Conservation (phyloP, 2,329 filamentous ascomycete genomes). For the Berkeleyomyces rouxiae region DNA sequence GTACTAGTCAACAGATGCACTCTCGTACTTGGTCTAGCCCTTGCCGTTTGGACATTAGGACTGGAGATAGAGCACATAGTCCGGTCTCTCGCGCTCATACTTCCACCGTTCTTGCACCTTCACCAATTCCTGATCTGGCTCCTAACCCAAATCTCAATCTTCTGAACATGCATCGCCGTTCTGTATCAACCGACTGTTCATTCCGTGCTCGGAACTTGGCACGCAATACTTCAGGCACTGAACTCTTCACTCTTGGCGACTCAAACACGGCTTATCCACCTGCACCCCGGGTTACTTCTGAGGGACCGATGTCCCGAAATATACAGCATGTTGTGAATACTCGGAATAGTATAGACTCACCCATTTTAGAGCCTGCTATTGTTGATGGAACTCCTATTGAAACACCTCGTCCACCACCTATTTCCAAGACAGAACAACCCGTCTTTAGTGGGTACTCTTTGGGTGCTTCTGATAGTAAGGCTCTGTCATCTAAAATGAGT, state of each 20-base stretch:
- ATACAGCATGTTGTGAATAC: neutral
- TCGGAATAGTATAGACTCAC: neutral
- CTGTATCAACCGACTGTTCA: constrained; percentile 7
- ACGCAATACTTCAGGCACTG: constrained; percentile 5
- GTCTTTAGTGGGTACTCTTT: neutral
- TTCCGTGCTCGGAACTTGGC: constrained; percentile 2
- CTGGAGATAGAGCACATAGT: neutral
- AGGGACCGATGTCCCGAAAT: neutral
- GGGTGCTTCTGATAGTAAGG: neutral
- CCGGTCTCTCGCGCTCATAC: constrained; percentile 1
- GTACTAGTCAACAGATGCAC: neutral
- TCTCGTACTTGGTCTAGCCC: constrained; percentile 8
- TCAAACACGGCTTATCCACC: neutral
- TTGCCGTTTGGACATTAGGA: constrained; percentile 5
- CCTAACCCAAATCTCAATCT: constrained; percentile 3
- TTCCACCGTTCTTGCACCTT: constrained; percentile 8
- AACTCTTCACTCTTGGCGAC: neutral
- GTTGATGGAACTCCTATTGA: constrained; percentile 10
- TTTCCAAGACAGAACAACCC: constrained; percentile 3
- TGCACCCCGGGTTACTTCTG: neutral
- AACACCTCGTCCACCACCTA: constrained; percentile 7
- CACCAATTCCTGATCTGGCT: constrained; percentile 7
- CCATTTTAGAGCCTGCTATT: constrained; percentile 4
- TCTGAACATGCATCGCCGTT: constrained; percentile 1
- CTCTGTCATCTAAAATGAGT: constrained; percentile 6